These are phyloP conservation scores for Staphylotrichum tortipilum DNA, from an alignment of 495 filamentous ascomycete genomes.

Conservation along the genomic window DNA sequence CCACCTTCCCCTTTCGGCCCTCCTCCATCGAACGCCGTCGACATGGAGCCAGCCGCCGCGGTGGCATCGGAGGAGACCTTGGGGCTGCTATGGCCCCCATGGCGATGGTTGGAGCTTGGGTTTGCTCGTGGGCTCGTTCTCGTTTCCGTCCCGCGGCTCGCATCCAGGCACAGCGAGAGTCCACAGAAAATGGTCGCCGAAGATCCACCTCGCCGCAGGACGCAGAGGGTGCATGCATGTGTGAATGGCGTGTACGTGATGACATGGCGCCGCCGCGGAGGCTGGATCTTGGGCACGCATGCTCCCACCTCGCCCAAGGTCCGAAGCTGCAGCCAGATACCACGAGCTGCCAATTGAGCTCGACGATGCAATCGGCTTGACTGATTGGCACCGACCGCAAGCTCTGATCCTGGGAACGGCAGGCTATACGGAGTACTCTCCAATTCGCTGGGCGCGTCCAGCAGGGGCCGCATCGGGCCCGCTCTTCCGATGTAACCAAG, in stretches of 20 bases:
- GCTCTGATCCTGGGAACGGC: background rate
- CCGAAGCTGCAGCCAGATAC: too few relatives aligned
- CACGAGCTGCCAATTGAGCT: background rate
- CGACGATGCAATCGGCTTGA: constrained; percentile 5
- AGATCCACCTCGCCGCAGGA: too few relatives aligned
- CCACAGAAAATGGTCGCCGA: background rate
- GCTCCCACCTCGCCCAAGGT: too few relatives aligned
- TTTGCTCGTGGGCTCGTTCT: too few relatives aligned
- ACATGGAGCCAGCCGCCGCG: constrained; percentile 10
- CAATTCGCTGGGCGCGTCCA: background rate
- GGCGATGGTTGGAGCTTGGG: too few relatives aligned
- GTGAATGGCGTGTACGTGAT: too few relatives aligned
- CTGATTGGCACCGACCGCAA: too few relatives aligned
- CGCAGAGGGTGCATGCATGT: too few relatives aligned
- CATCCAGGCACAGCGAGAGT: too few relatives aligned
- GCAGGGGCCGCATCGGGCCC: background rate
- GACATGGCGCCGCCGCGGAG: too few relatives aligned
- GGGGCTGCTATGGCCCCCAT: background rate
- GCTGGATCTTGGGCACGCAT: too few relatives aligned
- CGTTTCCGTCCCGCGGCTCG: background rate
- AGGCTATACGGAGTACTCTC: background rate
- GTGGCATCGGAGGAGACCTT: background rate
- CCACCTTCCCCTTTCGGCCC: constrained; percentile 24
- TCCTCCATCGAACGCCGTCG: constrained; percentile 1
- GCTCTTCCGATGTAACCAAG: constrained; percentile 6